A percentile compares a stretch with the other conserved stretches of the same genome.
These are phyloP conservation scores for Cucurbita pepo DNA, from an alignment of 306 rosid species.

Conservation along the genomic window DNA sequence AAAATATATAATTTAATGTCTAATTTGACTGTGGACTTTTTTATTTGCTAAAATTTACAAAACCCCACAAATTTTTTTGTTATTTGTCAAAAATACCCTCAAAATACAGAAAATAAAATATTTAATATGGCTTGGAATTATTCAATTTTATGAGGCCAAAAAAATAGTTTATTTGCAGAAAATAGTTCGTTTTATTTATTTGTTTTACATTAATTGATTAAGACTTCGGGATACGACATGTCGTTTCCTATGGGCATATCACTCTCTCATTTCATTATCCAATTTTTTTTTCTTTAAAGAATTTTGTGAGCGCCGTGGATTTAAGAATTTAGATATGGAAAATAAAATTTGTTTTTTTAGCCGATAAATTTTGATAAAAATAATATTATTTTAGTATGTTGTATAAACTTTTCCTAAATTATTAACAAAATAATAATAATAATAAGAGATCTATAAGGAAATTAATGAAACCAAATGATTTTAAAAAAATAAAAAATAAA, in stretches of 20 bases:
- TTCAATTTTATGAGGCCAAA: neutral
- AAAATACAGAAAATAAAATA: neutral
- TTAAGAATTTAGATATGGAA: neutral
- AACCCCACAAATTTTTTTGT: neutral
- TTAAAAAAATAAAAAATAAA: neutral
- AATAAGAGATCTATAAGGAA: neutral
- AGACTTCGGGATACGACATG: neutral
- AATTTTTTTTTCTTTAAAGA: neutral
- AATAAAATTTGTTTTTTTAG: neutral
- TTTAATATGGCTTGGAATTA: neutral
- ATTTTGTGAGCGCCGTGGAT: neutral
- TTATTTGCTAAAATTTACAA: neutral
- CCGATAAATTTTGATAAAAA: neutral
- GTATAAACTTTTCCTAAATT: neutral
- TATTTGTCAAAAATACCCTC: neutral
- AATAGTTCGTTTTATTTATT: neutral
- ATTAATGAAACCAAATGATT: neutral
- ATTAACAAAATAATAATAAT: neutral
- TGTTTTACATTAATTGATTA: neutral
- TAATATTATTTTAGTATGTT: neutral
- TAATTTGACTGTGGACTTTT: conserved; percentile 5
- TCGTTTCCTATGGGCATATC: neutral
- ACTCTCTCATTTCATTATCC: neutral
- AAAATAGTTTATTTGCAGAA: neutral
- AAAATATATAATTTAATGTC: neutral